A percentile compares a stretch with the other conserved stretches of the same genome.
Conservation (phyloP, 2,329 filamentous ascomycete genomes). For the Sporothrix brasiliensis region DNA sequence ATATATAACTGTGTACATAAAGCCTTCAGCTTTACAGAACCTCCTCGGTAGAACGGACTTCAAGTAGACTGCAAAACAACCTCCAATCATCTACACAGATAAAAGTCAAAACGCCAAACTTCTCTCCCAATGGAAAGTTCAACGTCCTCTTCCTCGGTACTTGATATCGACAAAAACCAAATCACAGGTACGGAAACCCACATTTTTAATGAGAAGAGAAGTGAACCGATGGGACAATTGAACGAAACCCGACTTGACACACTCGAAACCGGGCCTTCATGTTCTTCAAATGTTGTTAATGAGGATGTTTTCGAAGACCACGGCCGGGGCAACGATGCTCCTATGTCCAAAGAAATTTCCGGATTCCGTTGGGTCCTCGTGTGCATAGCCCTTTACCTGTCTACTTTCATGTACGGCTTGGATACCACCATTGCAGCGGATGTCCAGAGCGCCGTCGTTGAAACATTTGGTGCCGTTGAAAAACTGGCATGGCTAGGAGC, state of each 20-base stretch:
- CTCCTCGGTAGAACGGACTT: no score
- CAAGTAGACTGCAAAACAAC: background rate
- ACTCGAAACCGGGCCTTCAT: no score
- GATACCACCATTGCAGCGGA: conserved; percentile 42
- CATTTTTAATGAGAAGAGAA: background rate
- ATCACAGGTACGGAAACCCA: background rate
- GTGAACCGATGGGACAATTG: no score
- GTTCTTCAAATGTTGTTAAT: background rate
- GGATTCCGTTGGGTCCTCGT: conserved; percentile 16
- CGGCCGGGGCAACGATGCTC: background rate
- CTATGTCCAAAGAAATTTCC: background rate
- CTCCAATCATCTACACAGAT: background rate
- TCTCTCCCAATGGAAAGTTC: background rate
- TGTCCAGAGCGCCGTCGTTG: conserved; percentile 47
- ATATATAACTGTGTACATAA: no score
- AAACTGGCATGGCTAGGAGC: conserved; percentile 48
- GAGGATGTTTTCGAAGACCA: background rate
- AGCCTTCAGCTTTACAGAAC: no score
- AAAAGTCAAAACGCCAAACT: no score
- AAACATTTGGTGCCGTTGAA: conserved; percentile 42
- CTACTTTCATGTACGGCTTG: conserved; percentile 13
- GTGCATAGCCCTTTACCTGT: conserved; percentile 14
- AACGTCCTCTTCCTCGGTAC: background rate
- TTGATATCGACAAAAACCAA: background rate
- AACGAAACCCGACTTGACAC: no score